phyloP scores from a whole-genome alignment of 208 protist genomes.

The Histomonas meleagridis region DNA sequence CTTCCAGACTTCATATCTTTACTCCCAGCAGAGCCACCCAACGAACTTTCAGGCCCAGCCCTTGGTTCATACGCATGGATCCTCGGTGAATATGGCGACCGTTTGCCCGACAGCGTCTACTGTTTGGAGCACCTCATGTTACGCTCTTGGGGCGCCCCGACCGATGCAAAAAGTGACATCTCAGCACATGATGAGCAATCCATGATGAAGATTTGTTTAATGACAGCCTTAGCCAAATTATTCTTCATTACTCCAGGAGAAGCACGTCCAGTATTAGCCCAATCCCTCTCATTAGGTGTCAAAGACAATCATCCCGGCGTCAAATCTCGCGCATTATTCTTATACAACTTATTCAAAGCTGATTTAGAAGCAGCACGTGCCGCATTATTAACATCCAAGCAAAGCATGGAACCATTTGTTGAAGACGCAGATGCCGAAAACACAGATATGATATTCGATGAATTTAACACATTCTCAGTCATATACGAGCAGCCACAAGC shows the following conservation, averaged over 20 bases:
- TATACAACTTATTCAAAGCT: background rate
- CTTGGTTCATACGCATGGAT: background rate
- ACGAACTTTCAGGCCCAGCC: background rate
- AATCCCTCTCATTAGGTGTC: background rate
- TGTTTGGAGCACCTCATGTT: constrained; percentile 6
- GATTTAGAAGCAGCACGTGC: background rate
- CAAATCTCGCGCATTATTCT: background rate
- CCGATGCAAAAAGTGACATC: background rate
- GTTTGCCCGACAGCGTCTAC: background rate
- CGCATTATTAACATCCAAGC: background rate
- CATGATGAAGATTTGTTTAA: background rate
- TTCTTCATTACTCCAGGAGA: constrained; percentile 35
- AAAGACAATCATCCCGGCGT: background rate
- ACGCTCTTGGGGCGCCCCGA: background rate
- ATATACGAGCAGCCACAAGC: background rate
- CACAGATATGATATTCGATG: constrained; percentile 33
- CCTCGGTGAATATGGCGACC: constrained; percentile 31
- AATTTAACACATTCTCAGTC: constrained; percentile 34
- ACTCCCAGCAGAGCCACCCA: background rate
- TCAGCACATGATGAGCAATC: constrained; percentile 1
- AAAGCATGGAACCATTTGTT: background rate
- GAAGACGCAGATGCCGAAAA: constrained; percentile 21
- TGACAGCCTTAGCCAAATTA: background rate
- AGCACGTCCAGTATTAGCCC: background rate
- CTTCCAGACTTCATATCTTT: background rate